Base-by-base conservation (phyloP, 1,284 basidiomycete genomes). In the Malassezia psittaci region DNA sequence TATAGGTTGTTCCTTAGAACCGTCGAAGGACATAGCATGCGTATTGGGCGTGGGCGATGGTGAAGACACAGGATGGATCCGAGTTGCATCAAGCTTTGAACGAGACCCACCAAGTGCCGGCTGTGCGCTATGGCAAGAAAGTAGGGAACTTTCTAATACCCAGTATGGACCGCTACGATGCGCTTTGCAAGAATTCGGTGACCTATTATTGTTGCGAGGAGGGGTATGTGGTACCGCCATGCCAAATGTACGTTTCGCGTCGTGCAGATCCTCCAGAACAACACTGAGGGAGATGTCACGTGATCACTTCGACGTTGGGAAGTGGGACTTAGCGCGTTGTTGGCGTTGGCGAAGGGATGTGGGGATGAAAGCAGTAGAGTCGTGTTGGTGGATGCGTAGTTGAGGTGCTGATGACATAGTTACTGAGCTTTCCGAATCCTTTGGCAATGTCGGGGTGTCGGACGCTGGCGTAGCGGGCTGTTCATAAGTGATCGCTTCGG, bases 321-420 rank as follows among this genome's bases (percentile, higher is more conserved):
- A 29, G 24, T 29, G 24, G 24, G 24, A 29, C 7, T 29, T 29
- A 7, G 24, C 24, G 7, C 24, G 24, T 29, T 29, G 24, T 29
- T 29, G 24, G 12, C 49, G 49, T 12, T 47, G 34, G 45, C 45
- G 45, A 11, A 57, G 46, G 3, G 50, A 48, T 2, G 46, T n/a
- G 5, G 73, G 73, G 1, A 74, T 64, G 40, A 75, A 75, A 2
- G 62, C 55, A 5, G 70, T 69, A 1, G 68, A 58, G 38, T 73
- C 70, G 21, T 65, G 66, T 51, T 66, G 67, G 18, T 73, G 53
- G 51, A 73, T 65, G 18, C 72, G 72, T 39, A 75, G 51, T 46
- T 72, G 65, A 2, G 73, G 73, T 32, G 61, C 63, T 12, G 72
- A 66, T 11, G 62, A 64, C 32, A 74, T 55, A 13, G 63, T 58